Evolutionary conservation across 140 eudicot genomes (phyloP), one percentile per base, ranked within the genome.

Genomic region (Flaveria floridana): DNA sequence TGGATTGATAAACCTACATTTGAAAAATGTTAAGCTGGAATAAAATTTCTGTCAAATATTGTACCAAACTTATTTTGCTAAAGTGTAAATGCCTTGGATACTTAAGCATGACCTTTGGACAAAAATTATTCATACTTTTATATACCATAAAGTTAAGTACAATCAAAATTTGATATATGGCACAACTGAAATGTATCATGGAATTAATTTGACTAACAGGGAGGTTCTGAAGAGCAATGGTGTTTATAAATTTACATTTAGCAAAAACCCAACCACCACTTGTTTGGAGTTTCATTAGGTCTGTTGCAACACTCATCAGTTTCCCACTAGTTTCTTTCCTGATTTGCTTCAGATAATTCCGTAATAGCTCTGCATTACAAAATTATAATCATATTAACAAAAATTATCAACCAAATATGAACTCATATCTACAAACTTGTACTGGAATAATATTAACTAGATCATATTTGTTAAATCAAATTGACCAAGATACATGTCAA

Each of bases 271-370:
- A 89, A 75, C 97, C 97, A 91, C 97, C 96, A 91, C 74, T 91
- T 91, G 57, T 91, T 91, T 66, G 96, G 97, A 51, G 96, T 88
- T 67, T 96, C 97, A 55, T 88, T 91, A 18, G 87, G 82, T 69
- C 96, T 80, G 61, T 94, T 4, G 96, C 97, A 72, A 94, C 99
- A 9, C 99, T 85, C 81, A 90, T 50, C 56, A 88, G 72, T 77
- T 95, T 94, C 70, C 96, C 97, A 34, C 99, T 94, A 6, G 97
- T 90, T 86, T 94, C 97, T 77, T 94, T 96, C 77, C 95, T 80
- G 78, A 86, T 94, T 82, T 90, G 97, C 86, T 85, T 91, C 87
- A 89, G 68, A 69, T 92, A 92, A 74, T 87, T 86, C 83, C 98
- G 81, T 72, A 90, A 90, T 19, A 88, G 83, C 75, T 85, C 99